A percentile compares a stretch with the other conserved stretches of the same genome.
phyloP scores from a whole-genome alignment of 2,329 filamentous ascomycete species.

The Sporothrix brasiliensis region DNA sequence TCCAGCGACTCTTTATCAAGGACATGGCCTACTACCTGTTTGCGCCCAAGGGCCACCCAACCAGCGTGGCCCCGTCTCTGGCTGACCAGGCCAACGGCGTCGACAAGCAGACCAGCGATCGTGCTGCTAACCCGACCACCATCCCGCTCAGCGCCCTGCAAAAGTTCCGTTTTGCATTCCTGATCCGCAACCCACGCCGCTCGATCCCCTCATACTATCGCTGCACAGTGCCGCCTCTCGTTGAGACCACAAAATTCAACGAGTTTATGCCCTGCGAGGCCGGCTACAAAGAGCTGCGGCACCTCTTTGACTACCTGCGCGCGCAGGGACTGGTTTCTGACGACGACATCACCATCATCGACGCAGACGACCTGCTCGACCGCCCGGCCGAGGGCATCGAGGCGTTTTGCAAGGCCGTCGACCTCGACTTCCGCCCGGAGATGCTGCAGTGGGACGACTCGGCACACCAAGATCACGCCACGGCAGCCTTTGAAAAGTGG shows the following conservation, averaged over 20 bases:
- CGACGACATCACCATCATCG: slow-evolving; percentile 76
- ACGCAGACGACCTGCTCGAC: slow-evolving; percentile 92
- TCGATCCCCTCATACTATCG: slow-evolving; percentile 93
- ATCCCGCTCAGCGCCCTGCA: slow-evolving; percentile 73
- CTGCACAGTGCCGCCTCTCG: slow-evolving; percentile 86
- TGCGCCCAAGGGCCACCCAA: slow-evolving; percentile 68
- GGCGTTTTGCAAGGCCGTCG: slow-evolving; percentile 80
- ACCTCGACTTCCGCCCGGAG: slow-evolving; percentile 70
- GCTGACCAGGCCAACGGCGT: slow-evolving; percentile 46
- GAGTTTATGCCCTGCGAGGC: slow-evolving; percentile 86
- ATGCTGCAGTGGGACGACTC: slow-evolving; percentile 87
- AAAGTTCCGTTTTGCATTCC: slow-evolving; percentile 90
- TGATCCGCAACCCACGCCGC: slow-evolving; percentile 92
- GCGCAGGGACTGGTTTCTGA: slow-evolving; percentile 71
- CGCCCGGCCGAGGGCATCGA: slow-evolving; percentile 74
- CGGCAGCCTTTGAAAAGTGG: slow-evolving; percentile 90
- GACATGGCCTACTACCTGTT: slow-evolving; percentile 94
- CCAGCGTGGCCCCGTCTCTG: slow-evolving; percentile 78
- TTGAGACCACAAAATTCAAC: slow-evolving; percentile 79
- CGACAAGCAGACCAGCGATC: slow-evolving; percentile 52
- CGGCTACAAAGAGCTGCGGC: slow-evolving; percentile 85
- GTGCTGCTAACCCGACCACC: slow-evolving; percentile 74
- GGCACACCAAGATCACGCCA: slow-evolving; percentile 69
- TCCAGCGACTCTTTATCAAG: slow-evolving; percentile 89
- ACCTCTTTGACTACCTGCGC: slow-evolving; percentile 82